Conservation (phyloP, 139 green algal genomes). For the Asterochloris sp. region DNA sequence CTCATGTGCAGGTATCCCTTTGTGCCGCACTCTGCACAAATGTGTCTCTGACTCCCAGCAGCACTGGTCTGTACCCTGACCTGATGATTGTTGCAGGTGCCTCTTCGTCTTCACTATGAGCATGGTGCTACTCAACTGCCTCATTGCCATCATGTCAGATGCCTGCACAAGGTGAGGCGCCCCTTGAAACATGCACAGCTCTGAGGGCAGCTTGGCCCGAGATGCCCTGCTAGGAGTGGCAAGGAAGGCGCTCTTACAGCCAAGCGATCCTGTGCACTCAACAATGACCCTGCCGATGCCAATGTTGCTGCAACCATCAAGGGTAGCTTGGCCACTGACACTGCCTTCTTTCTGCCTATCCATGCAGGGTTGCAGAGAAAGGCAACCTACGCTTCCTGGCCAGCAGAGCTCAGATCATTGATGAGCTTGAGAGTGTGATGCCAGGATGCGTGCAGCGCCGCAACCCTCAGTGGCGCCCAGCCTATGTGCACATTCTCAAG, state of each 20-base stretch:
- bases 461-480: slow-evolving; percentile 22
- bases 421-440: slow-evolving; percentile 51
- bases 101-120: slow-evolving; percentile 32
- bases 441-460: slow-evolving; percentile 21
- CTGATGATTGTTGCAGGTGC: neutral
- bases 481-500: slow-evolving; percentile 37
- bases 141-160: slow-evolving; percentile 47
- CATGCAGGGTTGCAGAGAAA: slow-evolving; percentile 26
- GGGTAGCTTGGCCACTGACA: too few species aligned
- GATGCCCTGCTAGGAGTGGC: too few species aligned
- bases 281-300: too few species aligned
- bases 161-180: slow-evolving; percentile 17
- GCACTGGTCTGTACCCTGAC: too few species aligned
- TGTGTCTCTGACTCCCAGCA: too few species aligned
- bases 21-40: too few species aligned
- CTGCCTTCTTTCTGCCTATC: too few species aligned
- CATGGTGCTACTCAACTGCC: slow-evolving; percentile 50
- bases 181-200: slow-evolving; percentile 14
- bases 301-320: too few species aligned
- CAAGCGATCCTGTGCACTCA: too few species aligned
- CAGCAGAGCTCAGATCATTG: slow-evolving; percentile 39
- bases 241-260: too few species aligned
- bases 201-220: neutral
- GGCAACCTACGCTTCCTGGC: slow-evolving; percentile 27
- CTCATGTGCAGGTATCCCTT: too few species aligned